phyloP scores from a whole-genome alignment of 2,329 filamentous ascomycete species.

The Pseudocercospora musae region DNA sequence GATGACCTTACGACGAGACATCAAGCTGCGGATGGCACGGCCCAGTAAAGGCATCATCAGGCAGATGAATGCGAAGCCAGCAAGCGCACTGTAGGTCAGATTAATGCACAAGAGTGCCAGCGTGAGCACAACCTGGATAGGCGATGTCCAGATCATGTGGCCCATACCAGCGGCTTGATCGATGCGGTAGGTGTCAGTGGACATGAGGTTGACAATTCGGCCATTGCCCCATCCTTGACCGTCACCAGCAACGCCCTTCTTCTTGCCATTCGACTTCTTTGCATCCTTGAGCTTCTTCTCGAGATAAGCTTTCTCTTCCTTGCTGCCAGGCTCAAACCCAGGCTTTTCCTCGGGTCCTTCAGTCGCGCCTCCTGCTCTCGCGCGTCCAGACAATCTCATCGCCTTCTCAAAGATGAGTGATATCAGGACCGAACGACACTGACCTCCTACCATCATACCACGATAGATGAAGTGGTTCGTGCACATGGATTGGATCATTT shows the following conservation, averaged over 20 bases:
- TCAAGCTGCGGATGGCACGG: conserved; percentile 70
- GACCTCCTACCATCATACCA: conserved; percentile 87
- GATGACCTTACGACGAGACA: conserved; percentile 71
- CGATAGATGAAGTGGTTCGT: conserved; percentile 91
- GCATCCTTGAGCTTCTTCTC: conserved; percentile 42
- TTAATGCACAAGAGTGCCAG: conserved; percentile 80
- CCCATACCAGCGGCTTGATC: conserved; percentile 86
- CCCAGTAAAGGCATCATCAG: conserved; percentile 75
- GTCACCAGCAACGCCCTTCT: conserved; percentile 59
- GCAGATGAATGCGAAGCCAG: conserved; percentile 79
- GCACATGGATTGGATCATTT: conserved; percentile 73
- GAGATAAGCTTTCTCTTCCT: conserved; percentile 52
- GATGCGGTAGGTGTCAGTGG: conserved; percentile 87
- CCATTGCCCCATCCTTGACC: conserved; percentile 89
- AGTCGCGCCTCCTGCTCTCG: conserved; percentile 71
- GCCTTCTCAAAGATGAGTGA: conserved; percentile 88
- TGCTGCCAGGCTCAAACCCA: conserved; percentile 45
- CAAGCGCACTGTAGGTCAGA: conserved; percentile 81
- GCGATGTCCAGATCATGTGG: conserved; percentile 86
- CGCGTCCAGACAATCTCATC: conserved; percentile 81
- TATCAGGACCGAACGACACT: conserved; percentile 77
- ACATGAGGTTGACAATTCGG: conserved; percentile 89
- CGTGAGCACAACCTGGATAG: conserved; percentile 73
- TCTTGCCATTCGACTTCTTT: conserved; percentile 42
- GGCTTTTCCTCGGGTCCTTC: conserved; percentile 36